Base-by-base conservation (phyloP, 2,329 filamentous ascomycete genomes). In the Xenoacremonium recifei region DNA sequence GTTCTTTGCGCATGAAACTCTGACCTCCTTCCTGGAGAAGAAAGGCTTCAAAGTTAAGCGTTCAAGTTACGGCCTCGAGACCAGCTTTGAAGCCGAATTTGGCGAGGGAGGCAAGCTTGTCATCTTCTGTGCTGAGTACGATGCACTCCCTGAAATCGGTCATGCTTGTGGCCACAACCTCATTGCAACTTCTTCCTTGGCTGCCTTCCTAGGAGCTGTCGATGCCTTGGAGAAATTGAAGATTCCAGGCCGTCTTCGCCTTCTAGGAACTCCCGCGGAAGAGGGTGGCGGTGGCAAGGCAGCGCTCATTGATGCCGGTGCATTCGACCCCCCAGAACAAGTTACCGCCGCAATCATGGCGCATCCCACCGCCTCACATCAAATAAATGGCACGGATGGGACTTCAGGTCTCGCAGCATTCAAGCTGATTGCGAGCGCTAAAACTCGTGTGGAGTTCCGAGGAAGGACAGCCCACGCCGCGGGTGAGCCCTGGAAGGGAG, bases 51-150 rank as follows among this genome's bases (percentile, higher is more conserved):
- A 53, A 0, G 72, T 79, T 6, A 72, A 63, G 4, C 67, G 68
- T 1, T 68, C 74, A 39, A 71, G 75, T 0, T 77, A 76, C 50
- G 76, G 72, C 3, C 49, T 80, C 0, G 61, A 67, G 7, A 81
- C 77, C 0, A 66, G 74, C 2, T 80, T 81, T 47, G 69, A 71
- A 36, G 71, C 67, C 10, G 61, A 68, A 12, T 60, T 61, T 34
- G 73, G 74, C 20, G 53, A 59, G 1, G 69, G 68, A 5, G 69
- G 71, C 4, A 63, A 65, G 1, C 62, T 71, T 0, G 54, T 73
- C 21, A 58, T 67, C 19, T 65, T 66, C 44, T 72, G 70, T 46
- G 68, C 67, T 40, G 71, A 75, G 51, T 75, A 75, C 43, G 73
- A 77, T 44, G 72, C 72, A 1, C 62, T 75, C 1, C 70, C 70